phyloP scores from a whole-genome alignment of 768 basidiomycete genomes.

The Udeniomyces megalosporus region DNA sequence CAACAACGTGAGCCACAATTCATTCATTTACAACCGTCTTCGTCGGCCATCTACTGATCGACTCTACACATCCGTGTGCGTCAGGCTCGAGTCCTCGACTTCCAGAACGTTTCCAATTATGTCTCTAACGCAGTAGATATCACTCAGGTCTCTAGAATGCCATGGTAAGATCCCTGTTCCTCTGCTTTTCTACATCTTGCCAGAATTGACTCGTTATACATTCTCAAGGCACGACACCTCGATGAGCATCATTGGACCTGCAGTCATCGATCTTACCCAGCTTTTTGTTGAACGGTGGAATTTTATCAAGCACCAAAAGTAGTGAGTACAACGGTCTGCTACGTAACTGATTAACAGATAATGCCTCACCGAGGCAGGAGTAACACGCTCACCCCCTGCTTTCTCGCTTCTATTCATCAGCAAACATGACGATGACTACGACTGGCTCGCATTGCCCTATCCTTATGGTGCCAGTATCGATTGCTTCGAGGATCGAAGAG shows the following conservation, averaged over 20 bases:
- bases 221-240: constrained; percentile 74
- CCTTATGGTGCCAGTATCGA: constrained; percentile 6
- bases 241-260: constrained; percentile 64
- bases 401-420: constrained; percentile 10
- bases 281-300: constrained; percentile 77
- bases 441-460: constrained; percentile 28
- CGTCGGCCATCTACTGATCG: too few species aligned
- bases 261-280: constrained; percentile 77
- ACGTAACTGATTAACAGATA: background rate
- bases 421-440: constrained; percentile 28
- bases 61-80: too few species aligned
- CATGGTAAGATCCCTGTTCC: too few species aligned
- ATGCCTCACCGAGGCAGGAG: background rate
- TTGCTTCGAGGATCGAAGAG: background rate
- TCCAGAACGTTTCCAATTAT: constrained; percentile 54
- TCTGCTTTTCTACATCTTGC: too few species aligned
- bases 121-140: constrained; percentile 52
- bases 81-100: constrained; percentile 58
- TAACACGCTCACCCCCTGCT: too few species aligned
- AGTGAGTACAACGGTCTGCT: constrained; percentile 17
- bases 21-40: too few species aligned
- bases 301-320: constrained; percentile 64
- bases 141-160: constrained; percentile 53
- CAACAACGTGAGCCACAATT: constrained; percentile 45
- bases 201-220: too few species aligned